Base-by-base conservation (phyloP, 2,329 filamentous ascomycete genomes). In the Colletotrichum tropicicola region DNA sequence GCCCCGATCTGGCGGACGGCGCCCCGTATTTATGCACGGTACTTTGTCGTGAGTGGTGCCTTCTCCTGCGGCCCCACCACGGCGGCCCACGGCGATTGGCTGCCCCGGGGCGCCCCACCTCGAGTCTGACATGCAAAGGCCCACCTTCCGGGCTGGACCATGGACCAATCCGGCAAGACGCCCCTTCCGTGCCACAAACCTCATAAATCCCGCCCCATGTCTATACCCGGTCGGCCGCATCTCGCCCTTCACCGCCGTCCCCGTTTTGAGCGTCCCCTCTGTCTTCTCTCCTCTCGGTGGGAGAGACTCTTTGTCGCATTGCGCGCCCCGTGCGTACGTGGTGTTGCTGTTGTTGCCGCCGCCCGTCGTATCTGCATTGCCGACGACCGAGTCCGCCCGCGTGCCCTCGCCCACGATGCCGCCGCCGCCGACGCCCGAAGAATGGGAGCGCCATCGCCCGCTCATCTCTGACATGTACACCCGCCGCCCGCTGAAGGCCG, bases 401-500 rank as follows among this genome's bases (percentile, higher is more conserved):
- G 30, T 10, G 30, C 30, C 37, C 13, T 41, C n/a, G 10, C 25
- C 21, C 23, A 37, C 10, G 6, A 61, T 61, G 57, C 49, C 57
- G 19, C 35, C 27, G 17, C 59, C 45, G 63, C 58, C 63, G 30
- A 66, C 51, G 5, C 9, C 59, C n/a, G 51, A 57, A n/a, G 35
- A 66, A 37, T 66, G 63, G 63, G 63, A 62, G 35, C 30, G 13
- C 8, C 19, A 53, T n/a, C 45, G 63, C 30, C 19, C 47, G 15
- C 44, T 58, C 30, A 66, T 66, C 10, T 12, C 17, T 21, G 39
- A 64, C 6, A 13, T 66, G 45, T 66, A 66, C 43, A 41, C 43
- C 17, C 52, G 39, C 8, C 45, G 32, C 17, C 47, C 63, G 13
- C 51, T 66, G 32, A 56, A 56, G 39, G 17, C 13, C 35, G 44